Base-by-base conservation (phyloP, 768 basidiomycete species). In the Collybia mongolica region DNA sequence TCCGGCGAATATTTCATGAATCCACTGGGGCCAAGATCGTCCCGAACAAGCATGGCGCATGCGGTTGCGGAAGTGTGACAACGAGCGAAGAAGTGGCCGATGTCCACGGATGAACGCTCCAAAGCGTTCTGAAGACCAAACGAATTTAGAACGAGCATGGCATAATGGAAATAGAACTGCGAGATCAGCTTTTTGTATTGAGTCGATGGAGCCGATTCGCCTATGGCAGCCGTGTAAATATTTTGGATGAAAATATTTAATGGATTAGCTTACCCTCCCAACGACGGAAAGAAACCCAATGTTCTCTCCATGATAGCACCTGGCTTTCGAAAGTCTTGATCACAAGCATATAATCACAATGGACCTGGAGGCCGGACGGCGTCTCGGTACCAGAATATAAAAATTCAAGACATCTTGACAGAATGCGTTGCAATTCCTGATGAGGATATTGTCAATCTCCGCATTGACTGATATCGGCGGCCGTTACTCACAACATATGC, bases 51-150 rank as follows among this genome's bases (percentile, higher is more conserved):
- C 28, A 72, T 71, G 14, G 88, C 86, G 62, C 88, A 86, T 6
- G 82, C 72, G 22, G 80, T 83, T 2, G 91, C 91, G 7, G 82
- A 77, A 2, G 80, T 75, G 64, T 93, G 84, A 53, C 86, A 88
- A 28, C 89, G 81, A 12, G 83, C 80, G 61, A 93, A 93, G 72
- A 93, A 93, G 69, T 93, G 85, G 0, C 84, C 84, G 37, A 90
- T 84, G 61, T 93, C 83, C 38, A 88, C 67, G 0, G 79, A 69
- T 3, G 81, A 76, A 17, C 81, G 79, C 67, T 96, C 95, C 49
- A 98, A 71, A n/a, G 96, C 93, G 61, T 96, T 90, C 66, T 99
- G 95, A 38, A 99, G 77, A 9, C 96, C 96, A 59, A 99, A 99
- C 1, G 95, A 96, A 63, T 97, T 94, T 51, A 98, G 72, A 32